These are phyloP conservation scores for Cymbomonas tetramitiformis DNA, from an alignment of 139 green algal genomes.

Conservation along the genomic window DNA sequence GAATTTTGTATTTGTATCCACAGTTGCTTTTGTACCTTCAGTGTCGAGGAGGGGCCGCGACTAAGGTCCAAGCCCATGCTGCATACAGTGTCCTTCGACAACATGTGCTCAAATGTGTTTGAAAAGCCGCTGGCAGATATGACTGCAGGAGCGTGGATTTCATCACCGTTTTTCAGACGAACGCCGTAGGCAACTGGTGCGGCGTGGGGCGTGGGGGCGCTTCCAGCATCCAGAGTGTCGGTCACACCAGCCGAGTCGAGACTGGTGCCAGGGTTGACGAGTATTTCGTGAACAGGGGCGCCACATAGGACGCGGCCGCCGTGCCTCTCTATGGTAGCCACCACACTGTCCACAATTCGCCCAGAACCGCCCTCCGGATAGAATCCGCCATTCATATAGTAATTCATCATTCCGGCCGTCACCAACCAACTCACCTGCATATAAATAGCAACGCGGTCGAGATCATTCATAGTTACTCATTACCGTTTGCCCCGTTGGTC, in stretches of 20 bases:
- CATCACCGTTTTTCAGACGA: not conserved
- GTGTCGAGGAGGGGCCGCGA: too few relatives aligned
- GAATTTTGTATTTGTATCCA: too few relatives aligned
- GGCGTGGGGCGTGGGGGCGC: too few relatives aligned
- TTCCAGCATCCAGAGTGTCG: too few relatives aligned
- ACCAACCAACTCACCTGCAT: conserved; percentile 5
- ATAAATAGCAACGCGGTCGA: too few relatives aligned
- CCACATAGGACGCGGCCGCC: conserved; percentile 1
- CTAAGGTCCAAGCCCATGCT: too few relatives aligned
- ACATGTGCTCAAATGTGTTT: conserved; percentile 2
- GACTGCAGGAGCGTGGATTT: not conserved
- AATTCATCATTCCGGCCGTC: conserved; percentile 5
- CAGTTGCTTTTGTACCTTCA: too few relatives aligned
- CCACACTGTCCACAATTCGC: not conserved
- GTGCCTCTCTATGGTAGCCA: not conserved
- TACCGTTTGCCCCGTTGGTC: too few relatives aligned
- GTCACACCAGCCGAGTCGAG: too few relatives aligned
- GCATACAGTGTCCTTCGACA: not conserved
- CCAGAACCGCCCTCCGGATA: not conserved
- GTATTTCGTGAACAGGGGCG: not conserved
- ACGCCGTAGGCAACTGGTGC: not conserved
- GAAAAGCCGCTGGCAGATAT: not conserved
- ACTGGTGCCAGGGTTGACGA: too few relatives aligned
- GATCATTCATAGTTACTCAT: too few relatives aligned
- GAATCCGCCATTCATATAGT: conserved; percentile 3